Evolutionary conservation across 208 protist species (phyloP).

Genomic region (Crithidia bombi): DNA sequence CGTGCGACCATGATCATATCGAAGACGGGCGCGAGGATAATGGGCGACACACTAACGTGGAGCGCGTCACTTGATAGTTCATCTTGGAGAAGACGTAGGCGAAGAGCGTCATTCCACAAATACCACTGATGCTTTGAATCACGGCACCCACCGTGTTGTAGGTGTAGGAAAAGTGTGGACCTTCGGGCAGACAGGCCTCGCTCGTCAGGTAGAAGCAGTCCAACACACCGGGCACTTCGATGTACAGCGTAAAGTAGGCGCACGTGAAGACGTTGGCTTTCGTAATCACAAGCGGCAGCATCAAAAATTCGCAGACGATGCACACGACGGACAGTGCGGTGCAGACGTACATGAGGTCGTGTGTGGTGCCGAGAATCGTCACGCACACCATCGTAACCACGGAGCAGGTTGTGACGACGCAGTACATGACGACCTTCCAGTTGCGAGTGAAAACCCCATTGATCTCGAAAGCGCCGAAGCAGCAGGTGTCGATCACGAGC

Average conservation of each 20-base stretch:
- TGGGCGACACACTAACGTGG: conserved; percentile 49
- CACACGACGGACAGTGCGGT: conserved; percentile 30
- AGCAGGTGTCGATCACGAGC: too few species aligned
- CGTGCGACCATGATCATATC: conserved; percentile 81
- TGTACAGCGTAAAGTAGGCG: conserved; percentile 48
- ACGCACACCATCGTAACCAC: conserved; percentile 42
- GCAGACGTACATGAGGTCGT: conserved; percentile 33
- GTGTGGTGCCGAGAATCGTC: conserved; percentile 37
- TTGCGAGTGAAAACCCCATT: too few species aligned
- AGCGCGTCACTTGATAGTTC: conserved; percentile 58
- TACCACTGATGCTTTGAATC: conserved; percentile 37
- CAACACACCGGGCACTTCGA: conserved; percentile 52
- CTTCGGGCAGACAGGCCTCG: conserved; percentile 37
- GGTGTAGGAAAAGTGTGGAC: conserved; percentile 62
- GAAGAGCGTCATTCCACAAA: conserved; percentile 42
- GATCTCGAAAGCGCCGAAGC: too few species aligned
- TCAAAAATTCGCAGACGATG: conserved; percentile 33
- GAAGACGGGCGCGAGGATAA: conserved; percentile 61
- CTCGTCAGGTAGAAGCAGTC: conserved; percentile 55
- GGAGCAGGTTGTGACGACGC: conserved; percentile 39
- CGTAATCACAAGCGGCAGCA: conserved; percentile 53
- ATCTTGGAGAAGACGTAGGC: conserved; percentile 38
- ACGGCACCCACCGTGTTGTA: conserved; percentile 49
- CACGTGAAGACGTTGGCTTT: conserved; percentile 59
- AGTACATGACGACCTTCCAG: conserved; percentile 47